These are phyloP conservation scores for Paraphaeosphaeria sporulosa DNA, from an alignment of 2,329 filamentous ascomycete genomes.

Conservation along the genomic window DNA sequence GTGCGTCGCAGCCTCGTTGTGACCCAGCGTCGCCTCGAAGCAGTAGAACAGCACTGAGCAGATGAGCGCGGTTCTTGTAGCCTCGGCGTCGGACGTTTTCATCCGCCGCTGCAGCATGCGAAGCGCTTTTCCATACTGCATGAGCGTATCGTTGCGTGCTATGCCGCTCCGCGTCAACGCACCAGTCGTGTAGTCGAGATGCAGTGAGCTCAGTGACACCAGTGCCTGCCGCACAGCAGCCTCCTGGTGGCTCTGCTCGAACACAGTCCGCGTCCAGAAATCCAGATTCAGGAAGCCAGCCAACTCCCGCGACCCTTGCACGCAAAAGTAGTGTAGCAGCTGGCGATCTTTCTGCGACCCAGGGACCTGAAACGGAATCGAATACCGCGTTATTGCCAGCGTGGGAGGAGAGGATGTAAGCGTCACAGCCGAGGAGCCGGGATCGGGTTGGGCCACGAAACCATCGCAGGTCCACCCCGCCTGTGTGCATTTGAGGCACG, in stretches of 20 bases:
- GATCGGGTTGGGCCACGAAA: neutral
- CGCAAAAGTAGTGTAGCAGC: constrained; percentile 17
- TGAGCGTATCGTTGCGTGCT: constrained; percentile 6
- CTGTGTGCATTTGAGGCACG: constrained; percentile 13
- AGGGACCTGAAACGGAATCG: constrained; percentile 14
- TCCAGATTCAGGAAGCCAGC: constrained; percentile 11
- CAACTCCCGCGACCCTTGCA: constrained; percentile 13
- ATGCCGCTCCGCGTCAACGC: neutral
- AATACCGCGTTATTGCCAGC: constrained; percentile 12
- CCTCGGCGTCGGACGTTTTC: neutral
- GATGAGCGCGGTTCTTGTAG: constrained; percentile 5
- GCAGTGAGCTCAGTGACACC: constrained; percentile 12
- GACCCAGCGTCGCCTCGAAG: constrained; percentile 13
- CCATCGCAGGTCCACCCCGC: constrained; percentile 16
- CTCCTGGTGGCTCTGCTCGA: constrained; percentile 15
- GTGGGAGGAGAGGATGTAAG: neutral
- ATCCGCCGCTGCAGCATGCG: constrained; percentile 12
- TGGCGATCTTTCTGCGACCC: constrained; percentile 18
- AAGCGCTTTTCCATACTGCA: constrained; percentile 11
- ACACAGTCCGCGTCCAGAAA: constrained; percentile 16
- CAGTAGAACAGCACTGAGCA: constrained; percentile 17
- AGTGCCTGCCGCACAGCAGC: constrained; percentile 12
- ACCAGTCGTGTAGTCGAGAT: constrained; percentile 13
- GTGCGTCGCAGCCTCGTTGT: constrained; percentile 9
- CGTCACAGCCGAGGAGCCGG: neutral